Base-by-base conservation (phyloP, 2,329 filamentous ascomycete genomes). In the Furcasterigmium furcatum region DNA sequence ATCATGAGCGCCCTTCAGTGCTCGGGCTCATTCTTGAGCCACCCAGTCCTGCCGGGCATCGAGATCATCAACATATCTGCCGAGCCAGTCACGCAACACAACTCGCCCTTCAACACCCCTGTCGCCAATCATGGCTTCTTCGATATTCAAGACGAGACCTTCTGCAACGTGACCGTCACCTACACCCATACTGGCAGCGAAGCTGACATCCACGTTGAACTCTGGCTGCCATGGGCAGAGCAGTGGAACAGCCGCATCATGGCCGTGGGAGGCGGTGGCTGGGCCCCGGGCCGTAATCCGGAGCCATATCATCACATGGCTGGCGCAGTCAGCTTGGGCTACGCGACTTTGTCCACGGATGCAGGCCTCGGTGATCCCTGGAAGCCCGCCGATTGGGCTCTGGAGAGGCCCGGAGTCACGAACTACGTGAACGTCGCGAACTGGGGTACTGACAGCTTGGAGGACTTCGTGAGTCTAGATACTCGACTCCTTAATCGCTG, bases 101-200 rank as follows among this genome's bases (percentile, higher is more conserved):
- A 36, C 18, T 36, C 16, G 4, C 16, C 34, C n/a, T 18, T 36
- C 16, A 16, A 18, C 7, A 19, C 18, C 4, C 34, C 34, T 16
- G 16, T 36, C 4, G 34, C 34, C n/a, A 36, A 36, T 8, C 34
- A 36, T 19, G 34, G 34, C 34, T 16, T 16, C n/a, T 36, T 36
- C 34, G 18, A 16, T 12, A 12, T 36, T 19, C 34, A 36, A 39
- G 36, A 19, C 21, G 41, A 43, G 9, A 21, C 25, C 16, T 50
- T 56, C 38, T 55, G 51, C 46, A 55, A 55, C 20, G 44, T 54
- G 34, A 55, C 49, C 1, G 34, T 54, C 9, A 32, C 41, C 2
- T 55, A 52, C 30, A 44, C 41, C 0, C 53, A 52, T 18, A 35
- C 47, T 1, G 46, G 40, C 16, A 19, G 44, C 4, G 38, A 46